Evolutionary conservation across 495 filamentous ascomycete genomes (phyloP).

Genomic region (Annulohypoxylon nitens): DNA sequence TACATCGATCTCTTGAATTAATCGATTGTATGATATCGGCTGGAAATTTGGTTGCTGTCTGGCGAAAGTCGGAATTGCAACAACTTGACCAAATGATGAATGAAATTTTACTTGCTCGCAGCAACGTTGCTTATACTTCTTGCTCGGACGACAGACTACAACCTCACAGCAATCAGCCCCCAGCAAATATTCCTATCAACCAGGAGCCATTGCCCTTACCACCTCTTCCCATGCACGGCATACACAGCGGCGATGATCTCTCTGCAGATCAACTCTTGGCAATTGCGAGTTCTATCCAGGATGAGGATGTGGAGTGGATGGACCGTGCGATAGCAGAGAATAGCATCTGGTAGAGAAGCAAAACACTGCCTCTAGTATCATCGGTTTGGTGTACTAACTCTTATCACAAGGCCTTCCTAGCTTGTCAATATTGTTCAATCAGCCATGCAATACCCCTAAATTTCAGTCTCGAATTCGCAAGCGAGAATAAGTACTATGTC

Average conservation of each 20-base stretch:
- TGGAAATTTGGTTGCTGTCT: neutral
- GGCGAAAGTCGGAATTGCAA: neutral
- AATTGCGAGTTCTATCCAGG: constrained; percentile 4
- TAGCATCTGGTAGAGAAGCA: constrained; percentile 5
- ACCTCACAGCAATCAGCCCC: neutral
- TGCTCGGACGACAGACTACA: neutral
- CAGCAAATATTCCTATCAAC: neutral
- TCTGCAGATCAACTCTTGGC: constrained; percentile 4
- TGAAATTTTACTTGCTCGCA: neutral
- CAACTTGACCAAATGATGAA: constrained; percentile 2
- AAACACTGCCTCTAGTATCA: neutral
- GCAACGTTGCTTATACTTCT: neutral
- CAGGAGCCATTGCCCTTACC: neutral
- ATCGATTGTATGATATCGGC: constrained; percentile 1
- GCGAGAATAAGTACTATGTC: constrained; percentile 1
- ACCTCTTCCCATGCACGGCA: neutral
- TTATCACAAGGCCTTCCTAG: neutral
- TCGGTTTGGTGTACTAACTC: neutral
- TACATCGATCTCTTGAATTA: neutral
- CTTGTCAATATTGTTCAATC: neutral
- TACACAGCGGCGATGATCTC: neutral
- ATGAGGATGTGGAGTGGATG: neutral
- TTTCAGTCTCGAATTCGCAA: neutral
- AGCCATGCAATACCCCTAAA: neutral
- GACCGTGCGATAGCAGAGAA: neutral